phyloP scores from a whole-genome alignment of 768 basidiomycete species.

The Roridomyces roridus region DNA sequence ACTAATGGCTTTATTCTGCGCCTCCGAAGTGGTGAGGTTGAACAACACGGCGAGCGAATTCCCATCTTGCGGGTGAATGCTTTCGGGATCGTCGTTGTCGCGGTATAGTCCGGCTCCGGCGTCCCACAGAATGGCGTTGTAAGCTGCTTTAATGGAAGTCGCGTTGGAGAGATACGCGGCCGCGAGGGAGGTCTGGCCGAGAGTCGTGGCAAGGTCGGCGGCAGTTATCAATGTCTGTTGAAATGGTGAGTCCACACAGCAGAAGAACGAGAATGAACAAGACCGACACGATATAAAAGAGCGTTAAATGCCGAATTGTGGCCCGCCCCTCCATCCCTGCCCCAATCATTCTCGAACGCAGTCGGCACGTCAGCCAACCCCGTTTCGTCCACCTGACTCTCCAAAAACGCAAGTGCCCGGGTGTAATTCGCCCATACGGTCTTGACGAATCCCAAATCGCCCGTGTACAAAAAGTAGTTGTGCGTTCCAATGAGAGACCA shows the following conservation, averaged over 20 bases:
- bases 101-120: conserved; percentile 56
- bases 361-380: conserved; percentile 45
- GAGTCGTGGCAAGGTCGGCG: conserved; percentile 39
- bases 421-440: no score
- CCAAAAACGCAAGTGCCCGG: conserved; percentile 42
- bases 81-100: conserved; percentile 49
- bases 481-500: conserved; percentile 55
- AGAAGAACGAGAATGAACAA: no score
- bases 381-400: conserved; percentile 46
- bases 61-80: conserved; percentile 55
- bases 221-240: conserved; percentile 43
- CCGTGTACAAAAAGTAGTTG: no score
- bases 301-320: conserved; percentile 57
- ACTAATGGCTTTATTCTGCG: no score
- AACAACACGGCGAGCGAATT: no score
- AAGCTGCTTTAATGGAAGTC: conserved; percentile 43
- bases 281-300: conserved; percentile 45
- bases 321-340: no score
- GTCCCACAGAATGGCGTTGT: no score
- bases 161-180: conserved; percentile 38
- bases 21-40: no score
- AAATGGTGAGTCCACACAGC: no score
- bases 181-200: conserved; percentile 33
- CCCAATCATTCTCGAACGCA: conserved; percentile 56
- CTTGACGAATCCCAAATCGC: no score